Conservation (phyloP, 2,329 filamentous ascomycete genomes). For the Nannizzia gypsea region DNA sequence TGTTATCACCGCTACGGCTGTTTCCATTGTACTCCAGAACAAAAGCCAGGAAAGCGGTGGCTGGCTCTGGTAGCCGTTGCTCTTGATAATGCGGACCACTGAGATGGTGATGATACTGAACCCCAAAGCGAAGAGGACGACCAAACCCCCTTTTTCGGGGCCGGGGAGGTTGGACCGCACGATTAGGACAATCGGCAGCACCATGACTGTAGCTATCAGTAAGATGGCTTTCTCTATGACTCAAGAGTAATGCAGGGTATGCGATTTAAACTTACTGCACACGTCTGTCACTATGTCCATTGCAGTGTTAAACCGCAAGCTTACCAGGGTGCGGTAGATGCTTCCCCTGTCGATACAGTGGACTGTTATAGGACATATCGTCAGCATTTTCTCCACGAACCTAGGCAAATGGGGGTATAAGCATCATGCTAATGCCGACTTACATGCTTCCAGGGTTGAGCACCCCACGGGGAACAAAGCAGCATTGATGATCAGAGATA, state of each 20-base stretch:
- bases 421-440: background rate
- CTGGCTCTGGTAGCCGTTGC: conserved; percentile 8
- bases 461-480: conserved; percentile 7
- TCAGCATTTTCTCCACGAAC: background rate
- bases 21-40: conserved; percentile 12
- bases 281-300: conserved; percentile 10
- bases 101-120: conserved; percentile 10
- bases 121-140: conserved; percentile 10
- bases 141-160: conserved; percentile 8
- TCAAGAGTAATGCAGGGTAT: too few relatives aligned
- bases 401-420: background rate
- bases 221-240: background rate
- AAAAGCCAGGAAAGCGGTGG: conserved; percentile 10
- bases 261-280: conserved; percentile 3
- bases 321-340: conserved; percentile 2
- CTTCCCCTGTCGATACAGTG: conserved; percentile 4
- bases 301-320: conserved; percentile 6
- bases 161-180: conserved; percentile 8
- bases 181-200: conserved; percentile 8
- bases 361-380: background rate
- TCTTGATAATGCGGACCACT: conserved; percentile 10
- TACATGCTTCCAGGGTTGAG: conserved; percentile 9
- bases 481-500: background rate
- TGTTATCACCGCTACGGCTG: conserved; percentile 9
- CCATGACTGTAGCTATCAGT: conserved; percentile 8